These are phyloP conservation scores for Xylaria sp. DNA, from an alignment of 2,329 filamentous ascomycete genomes.

Conservation along the genomic window DNA sequence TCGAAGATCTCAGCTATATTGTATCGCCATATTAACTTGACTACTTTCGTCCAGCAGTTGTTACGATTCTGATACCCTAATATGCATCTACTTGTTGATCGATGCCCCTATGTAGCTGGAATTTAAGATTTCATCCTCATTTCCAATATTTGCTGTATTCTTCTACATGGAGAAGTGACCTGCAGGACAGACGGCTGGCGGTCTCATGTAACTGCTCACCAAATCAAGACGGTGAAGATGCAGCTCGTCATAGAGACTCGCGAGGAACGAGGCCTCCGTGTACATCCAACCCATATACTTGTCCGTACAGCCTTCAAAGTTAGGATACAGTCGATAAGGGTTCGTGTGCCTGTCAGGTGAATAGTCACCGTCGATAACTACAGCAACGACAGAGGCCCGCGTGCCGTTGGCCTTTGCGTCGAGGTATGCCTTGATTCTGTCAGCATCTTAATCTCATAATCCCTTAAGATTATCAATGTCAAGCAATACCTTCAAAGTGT, in stretches of 20 bases:
- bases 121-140: not conserved
- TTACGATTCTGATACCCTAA: not conserved
- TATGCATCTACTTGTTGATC: not conserved
- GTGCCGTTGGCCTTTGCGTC: conserved; percentile 11
- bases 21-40: not conserved
- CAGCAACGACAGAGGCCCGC: not conserved
- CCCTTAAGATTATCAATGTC: not conserved
- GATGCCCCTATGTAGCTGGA: not conserved
- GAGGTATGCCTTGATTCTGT: not conserved
- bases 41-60: not conserved
- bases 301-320: conserved; percentile 19
- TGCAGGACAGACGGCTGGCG: not conserved
- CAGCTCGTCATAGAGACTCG: conserved; percentile 1
- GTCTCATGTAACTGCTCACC: not conserved
- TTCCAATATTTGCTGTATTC: not conserved
- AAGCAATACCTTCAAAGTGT: conserved; percentile 1
- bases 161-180: not conserved
- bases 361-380: conserved; percentile 12
- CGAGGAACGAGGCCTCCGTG: not conserved
- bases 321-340: conserved; percentile 4
- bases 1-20: not conserved
- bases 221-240: conserved; percentile 9
- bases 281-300: conserved; percentile 23
- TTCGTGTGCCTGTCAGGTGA: not conserved
- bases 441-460: not conserved